A percentile compares a stretch with the other conserved stretches of the same genome.
phyloP scores from a whole-genome alignment of 371 early-diverging fungal species.

The Mucor racemosus region DNA sequence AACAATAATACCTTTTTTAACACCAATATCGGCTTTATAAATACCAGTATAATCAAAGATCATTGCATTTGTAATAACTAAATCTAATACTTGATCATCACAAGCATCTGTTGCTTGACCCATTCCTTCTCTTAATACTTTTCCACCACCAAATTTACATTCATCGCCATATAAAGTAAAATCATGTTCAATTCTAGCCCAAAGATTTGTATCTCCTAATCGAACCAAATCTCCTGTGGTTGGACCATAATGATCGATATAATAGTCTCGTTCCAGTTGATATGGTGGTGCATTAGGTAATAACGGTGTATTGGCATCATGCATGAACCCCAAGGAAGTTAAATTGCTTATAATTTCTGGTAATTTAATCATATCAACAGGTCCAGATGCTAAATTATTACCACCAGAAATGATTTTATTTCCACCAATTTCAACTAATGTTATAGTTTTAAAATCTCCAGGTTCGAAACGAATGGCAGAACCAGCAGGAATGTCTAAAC shows the following conservation, averaged over 20 bases:
- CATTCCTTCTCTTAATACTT: constrained; percentile 93
- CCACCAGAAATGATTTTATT: constrained; percentile 82
- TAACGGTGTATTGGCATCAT: constrained; percentile 57
- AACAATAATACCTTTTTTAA: constrained; percentile 80
- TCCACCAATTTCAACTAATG: constrained; percentile 86
- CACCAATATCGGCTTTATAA: constrained; percentile 96
- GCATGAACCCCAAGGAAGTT: constrained; percentile 58
- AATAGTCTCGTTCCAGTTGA: constrained; percentile 75
- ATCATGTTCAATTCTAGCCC: constrained; percentile 89
- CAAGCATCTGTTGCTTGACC: constrained; percentile 76
- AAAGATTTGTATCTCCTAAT: constrained; percentile 84
- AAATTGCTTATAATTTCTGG: constrained; percentile 55
- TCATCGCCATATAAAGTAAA: constrained; percentile 92
- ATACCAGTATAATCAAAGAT: constrained; percentile 93
- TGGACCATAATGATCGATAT: constrained; percentile 91
- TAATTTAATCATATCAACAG: constrained; percentile 58
- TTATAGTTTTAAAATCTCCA: constrained; percentile 86
- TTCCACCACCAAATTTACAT: constrained; percentile 86
- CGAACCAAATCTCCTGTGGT: constrained; percentile 91
- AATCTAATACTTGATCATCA: constrained; percentile 77
- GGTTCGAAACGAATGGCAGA: constrained; percentile 80
- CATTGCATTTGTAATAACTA: constrained; percentile 92
- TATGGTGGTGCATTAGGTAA: constrained; percentile 46
- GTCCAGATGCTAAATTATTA: constrained; percentile 79
- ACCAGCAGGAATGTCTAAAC: constrained; percentile 90